Percentiles rank a stretch among this genome's conserved stretches.
Conservation (phyloP, 805 yeast genomes). For the Dipodascus albidus region DNA sequence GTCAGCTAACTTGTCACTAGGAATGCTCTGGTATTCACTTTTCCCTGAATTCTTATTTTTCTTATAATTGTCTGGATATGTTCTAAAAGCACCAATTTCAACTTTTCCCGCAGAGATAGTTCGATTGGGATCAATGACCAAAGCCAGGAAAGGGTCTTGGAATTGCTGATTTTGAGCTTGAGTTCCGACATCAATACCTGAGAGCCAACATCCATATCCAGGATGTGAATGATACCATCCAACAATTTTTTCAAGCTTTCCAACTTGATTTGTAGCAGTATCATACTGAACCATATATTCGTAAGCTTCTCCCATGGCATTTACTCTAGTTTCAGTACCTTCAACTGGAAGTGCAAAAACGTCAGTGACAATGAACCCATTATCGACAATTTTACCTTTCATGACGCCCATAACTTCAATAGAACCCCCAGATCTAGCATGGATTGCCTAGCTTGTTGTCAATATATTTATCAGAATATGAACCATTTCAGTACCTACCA, state of each 20-base stretch:
- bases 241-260: conserved; percentile 58
- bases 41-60: conserved; percentile 10
- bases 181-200: conserved; percentile 87
- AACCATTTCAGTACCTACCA: conserved; percentile 42
- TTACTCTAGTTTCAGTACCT: conserved; percentile 93
- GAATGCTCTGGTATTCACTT: conserved; percentile 24
- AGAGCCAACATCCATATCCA: conserved; percentile 93
- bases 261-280: conserved; percentile 39
- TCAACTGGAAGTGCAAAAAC: conserved; percentile 83
- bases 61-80: conserved; percentile 35
- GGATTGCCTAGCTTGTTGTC: conserved; percentile 44
- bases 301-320: conserved; percentile 87
- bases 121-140: conserved; percentile 76
- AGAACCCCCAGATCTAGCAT: conserved; percentile 75
- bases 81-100: conserved; percentile 83
- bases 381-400: conserved; percentile 56
- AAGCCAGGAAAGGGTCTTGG: conserved; percentile 86
- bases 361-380: conserved; percentile 50
- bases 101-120: conserved; percentile 51
- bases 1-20: conserved; percentile 44
- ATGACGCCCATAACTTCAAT: conserved; percentile 95
- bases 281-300: conserved; percentile 88
- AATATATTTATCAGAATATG: neutral
- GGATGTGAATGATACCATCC: conserved; percentile 99
- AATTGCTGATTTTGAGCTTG: conserved; percentile 75